These are phyloP conservation scores for Corymbia citriodora DNA, from an alignment of 441 rosid species.

Conservation along the genomic window DNA sequence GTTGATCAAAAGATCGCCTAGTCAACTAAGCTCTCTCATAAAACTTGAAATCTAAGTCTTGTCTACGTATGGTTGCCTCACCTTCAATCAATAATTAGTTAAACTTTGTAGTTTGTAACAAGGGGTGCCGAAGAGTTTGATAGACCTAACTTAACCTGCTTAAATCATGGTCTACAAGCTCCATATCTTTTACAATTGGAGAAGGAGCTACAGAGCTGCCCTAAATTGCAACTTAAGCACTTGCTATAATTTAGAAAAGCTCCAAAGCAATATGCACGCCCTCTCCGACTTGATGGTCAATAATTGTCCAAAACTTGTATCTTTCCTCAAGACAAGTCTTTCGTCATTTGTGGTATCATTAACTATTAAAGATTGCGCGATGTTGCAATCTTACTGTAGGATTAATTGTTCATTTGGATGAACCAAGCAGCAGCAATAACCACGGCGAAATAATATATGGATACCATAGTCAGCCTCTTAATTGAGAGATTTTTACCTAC, in stretches of 20 bases:
- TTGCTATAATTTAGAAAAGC: neutral
- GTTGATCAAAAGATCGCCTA: neutral
- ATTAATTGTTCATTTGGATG: neutral
- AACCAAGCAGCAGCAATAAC: neutral
- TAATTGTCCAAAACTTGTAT: neutral
- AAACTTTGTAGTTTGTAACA: too few species aligned
- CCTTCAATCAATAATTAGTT: neutral
- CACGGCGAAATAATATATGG: accelerated
- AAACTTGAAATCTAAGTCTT: neutral
- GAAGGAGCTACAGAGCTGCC: too few species aligned
- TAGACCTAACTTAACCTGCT: neutral
- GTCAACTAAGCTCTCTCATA: neutral
- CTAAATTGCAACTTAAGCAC: too few species aligned
- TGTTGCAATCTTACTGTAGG: neutral
- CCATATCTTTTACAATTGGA: neutral
- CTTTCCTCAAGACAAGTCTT: accelerated
- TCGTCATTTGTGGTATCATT: neutral
- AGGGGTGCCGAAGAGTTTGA: neutral
- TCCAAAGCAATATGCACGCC: accelerated
- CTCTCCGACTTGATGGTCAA: neutral
- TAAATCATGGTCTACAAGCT: neutral
- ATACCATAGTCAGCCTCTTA: neutral
- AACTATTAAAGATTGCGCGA: accelerated
- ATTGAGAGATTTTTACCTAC: neutral
- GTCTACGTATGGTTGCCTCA: accelerated